Evolutionary conservation across 2,329 filamentous ascomycete genomes (phyloP).

Genomic region (Aspergillus ochraceus): DNA sequence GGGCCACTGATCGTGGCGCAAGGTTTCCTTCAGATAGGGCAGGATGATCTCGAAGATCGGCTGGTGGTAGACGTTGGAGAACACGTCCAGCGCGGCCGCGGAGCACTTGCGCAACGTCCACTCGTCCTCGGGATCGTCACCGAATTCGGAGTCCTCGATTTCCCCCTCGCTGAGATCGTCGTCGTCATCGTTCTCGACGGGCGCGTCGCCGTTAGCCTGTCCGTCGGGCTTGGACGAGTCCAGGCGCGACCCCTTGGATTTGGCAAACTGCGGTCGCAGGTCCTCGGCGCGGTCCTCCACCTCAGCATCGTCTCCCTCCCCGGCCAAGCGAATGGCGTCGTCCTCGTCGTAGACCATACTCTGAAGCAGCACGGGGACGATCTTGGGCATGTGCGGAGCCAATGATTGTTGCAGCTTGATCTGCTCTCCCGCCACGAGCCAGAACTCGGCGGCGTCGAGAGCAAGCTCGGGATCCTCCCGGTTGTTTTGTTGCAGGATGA

Average conservation of each 20-base stretch:
- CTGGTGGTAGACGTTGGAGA: slow-evolving; percentile 84
- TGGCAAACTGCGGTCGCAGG: slow-evolving; percentile 89
- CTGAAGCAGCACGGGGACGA: slow-evolving; percentile 85
- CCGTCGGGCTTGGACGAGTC: slow-evolving; percentile 51
- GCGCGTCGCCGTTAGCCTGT: slow-evolving; percentile 40
- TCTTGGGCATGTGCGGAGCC: slow-evolving; percentile 74
- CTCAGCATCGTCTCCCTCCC: slow-evolving; percentile 85
- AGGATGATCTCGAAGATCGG: slow-evolving; percentile 89
- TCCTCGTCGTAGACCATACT: slow-evolving; percentile 98
- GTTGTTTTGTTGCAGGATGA: slow-evolving; percentile 82
- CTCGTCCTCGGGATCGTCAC: slow-evolving; percentile 77
- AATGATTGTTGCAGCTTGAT: slow-evolving; percentile 74
- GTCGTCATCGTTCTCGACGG: slow-evolving; percentile 56
- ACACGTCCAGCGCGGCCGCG: slow-evolving; percentile 89
- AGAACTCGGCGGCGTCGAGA: slow-evolving; percentile 95
- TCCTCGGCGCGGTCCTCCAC: slow-evolving; percentile 87
- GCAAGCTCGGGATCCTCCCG: slow-evolving; percentile 82
- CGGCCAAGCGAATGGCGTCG: slow-evolving; percentile 81
- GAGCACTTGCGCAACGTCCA: slow-evolving; percentile 98
- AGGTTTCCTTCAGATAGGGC: slow-evolving; percentile 86
- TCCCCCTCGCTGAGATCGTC: slow-evolving; percentile 87
- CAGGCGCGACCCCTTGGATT: slow-evolving; percentile 61
- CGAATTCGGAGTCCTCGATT: slow-evolving; percentile 71
- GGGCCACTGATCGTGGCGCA: slow-evolving; percentile 86
- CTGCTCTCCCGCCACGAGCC: slow-evolving; percentile 90